A percentile compares a stretch with the other conserved stretches of the same genome.
Evolutionary conservation across 2,329 filamentous ascomycete genomes (phyloP).

Genomic region (Sclerotinia glacialis): DNA sequence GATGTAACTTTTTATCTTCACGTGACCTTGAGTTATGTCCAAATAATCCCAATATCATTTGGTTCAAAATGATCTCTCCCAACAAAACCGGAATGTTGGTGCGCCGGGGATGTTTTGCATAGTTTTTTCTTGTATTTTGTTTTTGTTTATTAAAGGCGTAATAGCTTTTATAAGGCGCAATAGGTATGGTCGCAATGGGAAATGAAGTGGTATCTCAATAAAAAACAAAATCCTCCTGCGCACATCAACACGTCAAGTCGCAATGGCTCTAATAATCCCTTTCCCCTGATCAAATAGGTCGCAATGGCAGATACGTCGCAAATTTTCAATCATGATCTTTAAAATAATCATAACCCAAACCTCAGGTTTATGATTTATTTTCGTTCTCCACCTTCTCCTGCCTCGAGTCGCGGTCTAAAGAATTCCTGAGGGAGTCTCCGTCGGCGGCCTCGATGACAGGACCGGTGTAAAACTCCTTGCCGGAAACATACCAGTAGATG

Average conservation of each 20-base stretch:
- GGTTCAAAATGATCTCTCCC: not conserved
- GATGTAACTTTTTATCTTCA: not conserved
- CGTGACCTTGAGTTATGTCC: not conserved
- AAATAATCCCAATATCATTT: not conserved
- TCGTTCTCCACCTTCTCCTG: conserved; percentile 16
- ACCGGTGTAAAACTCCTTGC: conserved; percentile 49
- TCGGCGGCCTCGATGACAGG: conserved; percentile 39
- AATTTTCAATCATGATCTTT: conserved; percentile 19
- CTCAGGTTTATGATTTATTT: conserved; percentile 19
- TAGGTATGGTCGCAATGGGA: conserved; percentile 14
- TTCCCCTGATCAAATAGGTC: not conserved
- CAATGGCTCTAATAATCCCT: not conserved
- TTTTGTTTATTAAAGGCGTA: not conserved
- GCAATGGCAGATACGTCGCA: conserved; percentile 18
- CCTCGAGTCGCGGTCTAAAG: conserved; percentile 16
- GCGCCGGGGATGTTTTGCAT: not conserved
- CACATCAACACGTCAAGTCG: conserved; percentile 13
- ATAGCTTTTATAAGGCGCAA: conserved; percentile 6
- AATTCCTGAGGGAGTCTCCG: conserved; percentile 24
- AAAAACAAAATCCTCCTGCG: conserved; percentile 3
- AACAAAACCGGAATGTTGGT: not conserved
- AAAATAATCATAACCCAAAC: conserved; percentile 18
- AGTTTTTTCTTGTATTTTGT: conserved; percentile 1
- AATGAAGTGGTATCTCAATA: conserved; percentile 14
- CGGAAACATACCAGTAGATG: conserved; percentile 47